A percentile compares a stretch with the other conserved stretches of the same genome.
Evolutionary conservation across 441 rosid genomes (phyloP).

Genomic region (Biscutella laevigata): DNA sequence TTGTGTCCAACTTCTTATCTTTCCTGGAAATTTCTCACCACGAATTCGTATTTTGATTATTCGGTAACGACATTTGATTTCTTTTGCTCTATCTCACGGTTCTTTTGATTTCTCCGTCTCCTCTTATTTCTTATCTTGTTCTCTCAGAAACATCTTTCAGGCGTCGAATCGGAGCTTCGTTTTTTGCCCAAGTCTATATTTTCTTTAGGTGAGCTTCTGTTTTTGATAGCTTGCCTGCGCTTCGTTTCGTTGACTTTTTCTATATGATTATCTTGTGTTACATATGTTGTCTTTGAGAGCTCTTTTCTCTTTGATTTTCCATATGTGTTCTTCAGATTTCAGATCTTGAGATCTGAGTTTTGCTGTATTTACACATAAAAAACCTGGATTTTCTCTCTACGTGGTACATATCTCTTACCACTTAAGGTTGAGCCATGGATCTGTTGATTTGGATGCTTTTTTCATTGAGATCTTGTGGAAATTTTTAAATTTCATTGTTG

Average conservation of each 20-base stretch:
- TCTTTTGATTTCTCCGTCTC: not conserved
- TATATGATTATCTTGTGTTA: not conserved
- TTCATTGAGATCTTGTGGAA: not conserved
- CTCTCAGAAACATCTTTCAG: conserved; percentile 6
- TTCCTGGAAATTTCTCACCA: conserved; percentile 21
- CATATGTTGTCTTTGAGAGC: not conserved
- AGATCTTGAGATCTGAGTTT: conserved; percentile 4
- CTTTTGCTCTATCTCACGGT: not conserved
- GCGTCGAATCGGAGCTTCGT: conserved; percentile 5
- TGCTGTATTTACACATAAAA: not conserved
- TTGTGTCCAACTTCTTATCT: conserved; percentile 5
- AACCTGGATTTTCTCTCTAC: too few relatives aligned
- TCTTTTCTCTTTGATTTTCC: not conserved
- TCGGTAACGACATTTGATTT: too few relatives aligned
- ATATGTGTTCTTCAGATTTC: not conserved
- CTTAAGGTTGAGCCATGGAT: conserved; percentile 12
- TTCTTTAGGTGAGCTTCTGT: conserved; percentile 17
- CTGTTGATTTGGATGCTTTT: not conserved
- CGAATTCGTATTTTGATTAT: not conserved
- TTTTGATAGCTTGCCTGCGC: not conserved
- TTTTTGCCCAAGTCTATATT: too few relatives aligned
- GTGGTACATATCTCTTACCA: too few relatives aligned
- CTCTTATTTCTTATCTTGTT: not conserved
- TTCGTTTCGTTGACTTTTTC: not conserved
- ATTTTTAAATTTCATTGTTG: not conserved